Conservation (phyloP, 106 monocot species). For the Phalaenopsis aphrodite region DNA sequence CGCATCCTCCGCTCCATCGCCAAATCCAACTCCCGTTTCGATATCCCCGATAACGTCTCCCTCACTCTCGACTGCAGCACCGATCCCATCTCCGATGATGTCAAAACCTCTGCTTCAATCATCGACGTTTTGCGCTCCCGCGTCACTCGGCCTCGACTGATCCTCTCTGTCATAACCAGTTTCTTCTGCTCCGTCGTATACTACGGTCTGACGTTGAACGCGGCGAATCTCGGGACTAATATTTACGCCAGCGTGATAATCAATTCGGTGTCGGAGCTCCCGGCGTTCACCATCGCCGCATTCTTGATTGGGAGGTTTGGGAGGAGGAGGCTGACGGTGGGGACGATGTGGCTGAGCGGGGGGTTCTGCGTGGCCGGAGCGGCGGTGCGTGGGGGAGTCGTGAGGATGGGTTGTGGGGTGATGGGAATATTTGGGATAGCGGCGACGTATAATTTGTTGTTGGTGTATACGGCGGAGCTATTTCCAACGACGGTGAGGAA, state of each 20-base stretch:
- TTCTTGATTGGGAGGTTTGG: slow-evolving; percentile 35
- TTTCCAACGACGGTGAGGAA: slow-evolving; percentile 88
- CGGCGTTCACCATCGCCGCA: slow-evolving; percentile 43
- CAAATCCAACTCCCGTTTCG: slow-evolving; percentile 14
- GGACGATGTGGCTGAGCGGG: slow-evolving; percentile 65
- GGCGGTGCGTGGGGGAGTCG: not conserved
- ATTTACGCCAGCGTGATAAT: slow-evolving; percentile 47
- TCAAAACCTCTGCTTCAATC: slow-evolving; percentile 20
- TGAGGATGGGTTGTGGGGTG: slow-evolving; percentile 49
- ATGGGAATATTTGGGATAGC: slow-evolving; percentile 74
- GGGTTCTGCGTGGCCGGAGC: slow-evolving; percentile 35
- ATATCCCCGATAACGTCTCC: slow-evolving; percentile 14
- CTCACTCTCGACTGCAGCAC: not conserved
- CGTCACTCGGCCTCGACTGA: slow-evolving; percentile 34
- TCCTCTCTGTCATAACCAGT: slow-evolving; percentile 39
- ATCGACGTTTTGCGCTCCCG: slow-evolving; percentile 37
- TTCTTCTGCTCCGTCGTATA: slow-evolving; percentile 57
- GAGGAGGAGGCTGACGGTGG: slow-evolving; percentile 34
- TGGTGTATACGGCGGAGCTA: slow-evolving; percentile 71
- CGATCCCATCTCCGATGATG: not conserved
- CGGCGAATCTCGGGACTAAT: slow-evolving; percentile 63
- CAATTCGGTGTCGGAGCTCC: slow-evolving; percentile 58
- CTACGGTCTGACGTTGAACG: slow-evolving; percentile 77
- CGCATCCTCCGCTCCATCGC: slow-evolving; percentile 48
- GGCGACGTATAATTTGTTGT: slow-evolving; percentile 67